Base-by-base conservation (phyloP, 2,329 filamentous ascomycete genomes). In the Phyllosticta ampelicida region DNA sequence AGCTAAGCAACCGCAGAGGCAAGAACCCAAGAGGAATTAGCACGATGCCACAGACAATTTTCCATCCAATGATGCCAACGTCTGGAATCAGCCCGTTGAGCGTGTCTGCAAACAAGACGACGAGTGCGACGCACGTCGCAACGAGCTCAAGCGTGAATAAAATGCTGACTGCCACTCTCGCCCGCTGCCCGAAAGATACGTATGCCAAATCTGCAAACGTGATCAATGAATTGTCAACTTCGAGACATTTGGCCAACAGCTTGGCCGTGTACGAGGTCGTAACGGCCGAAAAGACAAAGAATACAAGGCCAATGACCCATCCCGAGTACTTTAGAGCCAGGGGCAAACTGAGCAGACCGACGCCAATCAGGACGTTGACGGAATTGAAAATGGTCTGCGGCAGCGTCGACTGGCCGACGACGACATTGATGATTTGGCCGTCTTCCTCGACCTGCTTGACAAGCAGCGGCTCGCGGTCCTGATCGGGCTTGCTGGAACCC, bases 341-440 rank as follows among this genome's bases (percentile, higher is more conserved):
- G 5, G 92, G 94, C 56, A 99, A 77, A 71, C 89, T 95, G 54
- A 99, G 79, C 28, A 99, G 76, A 0, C 92, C 92, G 28, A 99
- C 86, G 16, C 91, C 91, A 61, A 96, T 92, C 60, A 96, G 76
- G 54, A 95, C 89, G 64, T 96, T 96, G 69, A 92, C 92, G 2
- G 90, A 95, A 73, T 99, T 99, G 78, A 97, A 95, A 62, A 96
- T 82, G 6, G 92, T 97, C 75, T 97, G 92, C 0, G 90, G 90
- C 16, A 97, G 78, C 0, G 92, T 99, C n/a, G 90, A 95, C 74
- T 95, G 90, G 48, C 92, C 92, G 61, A 95, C 87, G 2, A 96
- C 85, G 2, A 92, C 82, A 64, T 92, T 82, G 58, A 96, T 83
- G 53, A 92, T 82, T 49, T 94, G 90, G 63, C 94, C 90, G 65